Evolutionary conservation across 768 basidiomycete genomes (phyloP), one percentile per base, ranked within the genome.

Genomic region (Russula foetens): DNA sequence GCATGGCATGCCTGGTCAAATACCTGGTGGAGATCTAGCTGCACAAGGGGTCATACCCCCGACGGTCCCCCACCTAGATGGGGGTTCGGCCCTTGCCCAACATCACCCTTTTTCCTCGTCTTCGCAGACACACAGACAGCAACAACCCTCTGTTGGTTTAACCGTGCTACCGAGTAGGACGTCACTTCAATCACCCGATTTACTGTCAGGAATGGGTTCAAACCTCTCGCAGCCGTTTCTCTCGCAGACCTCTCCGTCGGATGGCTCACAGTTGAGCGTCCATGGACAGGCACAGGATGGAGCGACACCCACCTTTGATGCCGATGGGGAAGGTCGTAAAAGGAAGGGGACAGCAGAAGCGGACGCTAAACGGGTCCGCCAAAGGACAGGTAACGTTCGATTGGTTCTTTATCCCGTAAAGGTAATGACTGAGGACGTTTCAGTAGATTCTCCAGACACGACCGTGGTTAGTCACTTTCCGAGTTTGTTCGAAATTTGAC

Each of bases 381-480:
- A 84, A 71, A 90, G 84, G 74, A 88, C 79, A 67, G 87, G 90
- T 87, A 63, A 82, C 69, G 58, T 53, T n/a, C n/a, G n/a, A n/a
- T n/a, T n/a, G n/a, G 48, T 33, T 29, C 45, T 2, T 29, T 48
- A 47, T 52, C 39, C 39, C 26, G 7, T 17, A 33, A 24, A 19
- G 31, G 29, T 19, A 26, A 14, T 9, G 44, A 35, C 31, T 50
- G 43, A 58, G 35, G 14, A 35, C 14, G 6, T 7, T 19, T 41
- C 38, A 66, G 68, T 65, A 41, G 71, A 71, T 41, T 62, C 67
- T 52, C 69, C 72, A 46, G 72, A 73, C n/a, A 52, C 68, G 31
- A 65, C 55, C n/a, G 38, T 57, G 53, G 70, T 71, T 23, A 63
- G 70, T 68, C 28, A 35, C 38, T 43, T 44, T 8, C 29, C 47